Base-by-base conservation (phyloP, 495 filamentous ascomycete genomes). In the Daldinia bambusicola region DNA sequence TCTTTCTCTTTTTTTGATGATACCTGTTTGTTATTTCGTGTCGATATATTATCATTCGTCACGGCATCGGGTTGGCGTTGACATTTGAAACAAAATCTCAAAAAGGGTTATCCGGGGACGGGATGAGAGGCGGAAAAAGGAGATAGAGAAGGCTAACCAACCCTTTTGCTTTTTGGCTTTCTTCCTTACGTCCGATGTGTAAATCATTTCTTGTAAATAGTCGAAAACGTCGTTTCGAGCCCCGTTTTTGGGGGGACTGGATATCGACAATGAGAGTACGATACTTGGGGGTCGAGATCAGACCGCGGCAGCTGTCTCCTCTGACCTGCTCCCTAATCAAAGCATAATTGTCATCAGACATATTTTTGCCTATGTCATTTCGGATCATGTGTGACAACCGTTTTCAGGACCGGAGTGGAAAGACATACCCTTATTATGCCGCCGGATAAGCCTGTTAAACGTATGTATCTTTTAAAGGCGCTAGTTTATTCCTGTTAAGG, bases 181-280 rank as follows among this genome's bases (percentile, higher is more conserved):
- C 59, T 38, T 22, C 60, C 59, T 63, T 69, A 58, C 55, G 50
- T 68, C 55, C 10, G 50, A 66, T 61, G 59, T 63, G 58, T 43
- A 52, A 38, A 64, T 55, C 64, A 69, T 73, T 73, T 69, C 70
- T 73, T 73, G 70, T 73, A 72, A 56, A 72, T 72, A 73, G 66
- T 55, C 66, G 66, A 18, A 36, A 55, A 67, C 55, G 40, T 51
- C 61, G 55, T 66, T 51, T 55, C 65, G 45, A 61, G 57, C 66
- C 56, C 50, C 48, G n/a, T n/a, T 8, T 26, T 26, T 26, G 26
- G 26, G 38, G 66, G 48, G n/a, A n/a, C 14, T 66, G 31, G 59
- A 22, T 57, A 32, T 26, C 52, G 65, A 59, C 61, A 37, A 66
- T 50, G 34, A 68, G 64, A 66, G 61, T 56, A 69, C 41, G 66